Evolutionary conservation across 2,329 filamentous ascomycete species (phyloP), one percentile per base, ranked within the genome.

Genomic region (Zelopaecilomyces penicillatus): DNA sequence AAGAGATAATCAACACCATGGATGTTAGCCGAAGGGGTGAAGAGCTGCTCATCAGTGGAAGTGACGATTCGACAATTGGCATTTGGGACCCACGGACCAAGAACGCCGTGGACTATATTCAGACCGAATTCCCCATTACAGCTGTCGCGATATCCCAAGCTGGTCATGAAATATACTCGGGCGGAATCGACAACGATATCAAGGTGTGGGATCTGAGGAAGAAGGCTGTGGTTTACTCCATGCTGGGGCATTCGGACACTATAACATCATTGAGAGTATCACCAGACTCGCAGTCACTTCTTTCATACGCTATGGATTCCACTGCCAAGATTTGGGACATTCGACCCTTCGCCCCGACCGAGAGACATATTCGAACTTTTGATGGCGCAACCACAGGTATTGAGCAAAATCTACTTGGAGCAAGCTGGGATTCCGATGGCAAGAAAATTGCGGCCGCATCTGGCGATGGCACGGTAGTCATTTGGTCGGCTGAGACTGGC

Each of bases 291-390:
- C 90, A 96, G 64, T 85, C 85, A 1, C 75, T 98, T 3, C 71
- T 96, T 4, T 97, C 91, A 2, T 93, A 95, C 58, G 84, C 88
- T 6, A 93, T 96, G 74, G 93, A 98, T 64, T 89, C 86, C 19
- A 95, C 91, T 0, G 93, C 90, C 33, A 79, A 87, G 57, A 96
- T 90, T 12, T 98, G 93, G 93, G 91, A 98, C 61, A 86, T 98
- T 42, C 78, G 91, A 54, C 91, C 93, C 0, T 98, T 97, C 66
- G 91, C 93, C 5, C 88, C 93, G 0, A 81, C 84, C 1, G 86
- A 96, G 61, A 76, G 93, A 52, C 82, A 87, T 48, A 80, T 97
- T 48, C 80, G 81, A 58, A 95, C 87, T 0, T 95, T 93, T 62
- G 91, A 97, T 56, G 93, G 93, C n/a, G 91, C 91, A 1, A 83